These are phyloP conservation scores for Boletus barrowsii DNA, from an alignment of 768 basidiomycete genomes.

Conservation along the genomic window DNA sequence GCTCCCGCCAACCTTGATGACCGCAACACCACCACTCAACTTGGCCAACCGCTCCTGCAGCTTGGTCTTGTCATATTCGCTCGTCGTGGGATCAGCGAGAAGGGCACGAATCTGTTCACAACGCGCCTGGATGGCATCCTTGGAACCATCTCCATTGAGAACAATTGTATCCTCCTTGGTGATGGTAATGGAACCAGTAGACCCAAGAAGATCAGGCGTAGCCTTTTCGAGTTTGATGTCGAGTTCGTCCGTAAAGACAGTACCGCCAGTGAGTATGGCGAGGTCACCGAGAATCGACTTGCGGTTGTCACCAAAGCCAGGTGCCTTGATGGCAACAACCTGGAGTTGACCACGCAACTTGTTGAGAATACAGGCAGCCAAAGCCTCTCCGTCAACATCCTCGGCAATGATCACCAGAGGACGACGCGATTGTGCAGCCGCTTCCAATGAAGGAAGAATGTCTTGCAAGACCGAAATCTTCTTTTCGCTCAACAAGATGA, in stretches of 20 bases:
- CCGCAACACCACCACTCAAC: conserved; percentile 56
- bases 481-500: conserved; percentile 93
- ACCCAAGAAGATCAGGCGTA: conserved; percentile 84
- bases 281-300: conserved; percentile 97
- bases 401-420: conserved; percentile 97
- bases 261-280: conserved; percentile 95
- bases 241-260: conserved; percentile 94
- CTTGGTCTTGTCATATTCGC: conserved; percentile 92
- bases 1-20: conserved; percentile 95
- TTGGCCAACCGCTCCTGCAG: conserved; percentile 95
- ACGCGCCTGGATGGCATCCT: conserved; percentile 85
- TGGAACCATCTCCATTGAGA: conserved; percentile 85
- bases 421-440: conserved; percentile 75
- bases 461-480: conserved; percentile 97
- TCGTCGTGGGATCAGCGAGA: conserved; percentile 77
- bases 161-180: conserved; percentile 76
- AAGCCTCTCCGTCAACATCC: conserved; percentile 96
- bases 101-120: conserved; percentile 94
- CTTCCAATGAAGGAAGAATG: conserved; percentile 88
- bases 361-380: conserved; percentile 98
- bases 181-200: conserved; percentile 87
- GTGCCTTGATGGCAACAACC: conserved; percentile 93
- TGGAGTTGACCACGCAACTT: conserved; percentile 97
- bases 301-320: conserved; percentile 98
- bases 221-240: conserved; percentile 66